A percentile compares a stretch with the other conserved stretches of the same genome.
Conservation (phyloP, 2,329 filamentous ascomycete genomes). For the Sclerotinia minor region DNA sequence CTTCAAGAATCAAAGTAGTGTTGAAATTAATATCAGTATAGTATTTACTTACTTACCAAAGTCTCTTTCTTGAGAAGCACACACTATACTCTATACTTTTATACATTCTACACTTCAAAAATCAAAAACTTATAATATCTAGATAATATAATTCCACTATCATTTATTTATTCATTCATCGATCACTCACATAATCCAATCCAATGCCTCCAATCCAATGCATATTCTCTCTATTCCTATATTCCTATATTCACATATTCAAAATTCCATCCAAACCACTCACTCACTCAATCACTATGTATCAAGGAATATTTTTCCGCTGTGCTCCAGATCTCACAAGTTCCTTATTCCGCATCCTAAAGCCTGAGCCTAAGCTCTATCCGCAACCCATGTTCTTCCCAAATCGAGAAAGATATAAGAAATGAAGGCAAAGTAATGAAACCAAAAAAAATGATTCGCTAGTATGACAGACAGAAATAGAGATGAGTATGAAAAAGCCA, state of each 20-base stretch:
- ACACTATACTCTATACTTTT: not conserved
- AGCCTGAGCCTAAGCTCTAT: not conserved
- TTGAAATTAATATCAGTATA: too few relatives aligned
- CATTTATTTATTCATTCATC: not conserved
- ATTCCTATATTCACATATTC: conserved; percentile 1
- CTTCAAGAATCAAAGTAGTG: too few relatives aligned
- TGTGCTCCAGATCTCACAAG: not conserved
- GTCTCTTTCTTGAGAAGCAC: not conserved
- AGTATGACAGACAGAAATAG: not conserved
- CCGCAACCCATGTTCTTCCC: not conserved
- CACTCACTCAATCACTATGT: conserved; percentile 7
- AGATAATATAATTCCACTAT: not conserved
- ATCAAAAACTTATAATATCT: not conserved
- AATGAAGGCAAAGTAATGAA: not conserved
- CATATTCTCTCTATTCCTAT: not conserved
- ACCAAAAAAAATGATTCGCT: conserved; percentile 2
- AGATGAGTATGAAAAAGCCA: not conserved
- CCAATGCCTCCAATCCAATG: not conserved
- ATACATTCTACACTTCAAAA: not conserved
- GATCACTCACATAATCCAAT: not conserved
- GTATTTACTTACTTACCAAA: too few relatives aligned
- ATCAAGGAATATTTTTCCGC: not conserved
- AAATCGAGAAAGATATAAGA: not conserved
- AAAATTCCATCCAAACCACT: not conserved
- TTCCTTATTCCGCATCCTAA: not conserved